These are phyloP conservation scores for Pichia membranifaciens DNA, from an alignment of 805 yeast species.

Conservation along the genomic window DNA sequence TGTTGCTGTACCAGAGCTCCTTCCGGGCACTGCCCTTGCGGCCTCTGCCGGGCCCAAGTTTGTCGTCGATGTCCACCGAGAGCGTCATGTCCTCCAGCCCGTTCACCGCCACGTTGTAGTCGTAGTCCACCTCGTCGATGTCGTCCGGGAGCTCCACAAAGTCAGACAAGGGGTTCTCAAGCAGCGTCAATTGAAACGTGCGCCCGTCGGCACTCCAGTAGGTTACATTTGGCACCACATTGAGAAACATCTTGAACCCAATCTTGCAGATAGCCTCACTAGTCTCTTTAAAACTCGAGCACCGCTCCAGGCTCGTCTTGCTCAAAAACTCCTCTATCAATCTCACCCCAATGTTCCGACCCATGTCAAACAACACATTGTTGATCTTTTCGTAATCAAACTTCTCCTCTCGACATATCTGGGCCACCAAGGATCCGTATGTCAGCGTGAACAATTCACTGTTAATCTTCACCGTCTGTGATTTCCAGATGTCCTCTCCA, in stretches of 20 bases:
- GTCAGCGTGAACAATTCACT: conserved; percentile 92
- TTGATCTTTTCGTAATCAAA: conserved; percentile 76
- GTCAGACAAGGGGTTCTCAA: conserved; percentile 88
- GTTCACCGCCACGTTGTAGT: conserved; percentile 73
- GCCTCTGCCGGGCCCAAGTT: not conserved
- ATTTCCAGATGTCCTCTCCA: conserved; percentile 92
- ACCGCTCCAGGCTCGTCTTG: conserved; percentile 78
- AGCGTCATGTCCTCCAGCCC: conserved; percentile 31
- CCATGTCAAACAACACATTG: conserved; percentile 83
- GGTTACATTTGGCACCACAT: conserved; percentile 60
- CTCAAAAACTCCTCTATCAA: conserved; percentile 91
- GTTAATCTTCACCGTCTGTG: conserved; percentile 79
- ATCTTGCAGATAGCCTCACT: conserved; percentile 80
- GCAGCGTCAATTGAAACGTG: conserved; percentile 63
- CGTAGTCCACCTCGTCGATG: conserved; percentile 10
- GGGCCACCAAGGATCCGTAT: conserved; percentile 90
- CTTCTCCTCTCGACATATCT: conserved; percentile 76
- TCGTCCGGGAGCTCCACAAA: conserved; percentile 92
- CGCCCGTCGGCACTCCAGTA: conserved; percentile 76
- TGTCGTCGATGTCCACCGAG: not conserved
- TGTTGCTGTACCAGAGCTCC: conserved; percentile 89
- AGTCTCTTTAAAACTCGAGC: conserved; percentile 73
- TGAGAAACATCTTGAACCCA: conserved; percentile 86
- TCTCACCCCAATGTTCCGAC: conserved; percentile 88
- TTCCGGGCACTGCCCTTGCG: conserved; percentile 45